phyloP scores from a whole-genome alignment of 1,139 yeast species.

The Kodamaea suecica region DNA sequence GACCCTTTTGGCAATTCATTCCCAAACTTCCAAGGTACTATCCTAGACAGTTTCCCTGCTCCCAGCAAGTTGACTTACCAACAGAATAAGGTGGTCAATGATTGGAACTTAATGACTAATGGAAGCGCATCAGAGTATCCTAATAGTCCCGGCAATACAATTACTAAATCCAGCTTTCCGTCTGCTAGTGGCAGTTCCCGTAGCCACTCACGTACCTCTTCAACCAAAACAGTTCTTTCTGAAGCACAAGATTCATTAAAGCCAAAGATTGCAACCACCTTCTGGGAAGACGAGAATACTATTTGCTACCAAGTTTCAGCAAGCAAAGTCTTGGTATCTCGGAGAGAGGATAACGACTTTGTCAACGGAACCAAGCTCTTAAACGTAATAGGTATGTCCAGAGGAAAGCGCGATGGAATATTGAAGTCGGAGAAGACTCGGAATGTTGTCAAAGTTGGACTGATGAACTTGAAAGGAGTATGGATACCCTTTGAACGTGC shows the following conservation, averaged over 20 bases:
- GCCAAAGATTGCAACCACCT: conserved; percentile 44
- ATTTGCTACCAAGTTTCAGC: conserved; percentile 50
- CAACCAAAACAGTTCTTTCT: conserved; percentile 5
- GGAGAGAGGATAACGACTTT: conserved; percentile 51
- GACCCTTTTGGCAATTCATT: too few relatives aligned
- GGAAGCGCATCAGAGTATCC: too few relatives aligned
- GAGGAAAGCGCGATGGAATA: conserved; percentile 57
- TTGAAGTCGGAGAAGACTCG: conserved; percentile 46
- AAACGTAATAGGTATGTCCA: conserved; percentile 55
- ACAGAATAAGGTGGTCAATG: too few relatives aligned
- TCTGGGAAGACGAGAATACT: conserved; percentile 49
- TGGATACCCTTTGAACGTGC: conserved; percentile 59
- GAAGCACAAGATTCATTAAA: conserved; percentile 18
- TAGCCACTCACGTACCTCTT: conserved; percentile 9
- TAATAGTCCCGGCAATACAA: conserved; percentile 2
- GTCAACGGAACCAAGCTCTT: conserved; percentile 55
- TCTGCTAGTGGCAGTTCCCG: conserved; percentile 2
- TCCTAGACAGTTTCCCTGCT: too few relatives aligned
- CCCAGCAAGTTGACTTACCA: too few relatives aligned
- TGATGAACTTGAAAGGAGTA: conserved; percentile 54
- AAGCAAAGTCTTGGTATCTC: conserved; percentile 43
- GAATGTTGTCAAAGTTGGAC: conserved; percentile 48
- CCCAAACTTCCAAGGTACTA: too few relatives aligned
- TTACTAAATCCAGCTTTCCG: background rate
- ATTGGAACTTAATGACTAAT: too few relatives aligned